These are phyloP conservation scores for Keithomyces neogunnii DNA, from an alignment of 2,329 filamentous ascomycete genomes.

Conservation along the genomic window DNA sequence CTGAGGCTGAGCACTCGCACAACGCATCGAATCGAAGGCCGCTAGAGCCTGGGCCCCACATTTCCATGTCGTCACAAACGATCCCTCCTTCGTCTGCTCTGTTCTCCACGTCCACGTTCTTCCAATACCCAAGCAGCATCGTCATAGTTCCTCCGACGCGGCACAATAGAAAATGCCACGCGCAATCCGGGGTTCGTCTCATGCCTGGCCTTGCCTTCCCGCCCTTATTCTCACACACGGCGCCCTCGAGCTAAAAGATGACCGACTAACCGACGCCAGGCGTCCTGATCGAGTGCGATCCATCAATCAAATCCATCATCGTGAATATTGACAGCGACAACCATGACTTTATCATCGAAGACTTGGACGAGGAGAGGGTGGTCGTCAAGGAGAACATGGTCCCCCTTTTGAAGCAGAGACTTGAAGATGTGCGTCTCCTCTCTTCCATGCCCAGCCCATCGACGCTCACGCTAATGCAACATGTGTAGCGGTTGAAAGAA, in stretches of 20 bases:
- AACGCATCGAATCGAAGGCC: no score
- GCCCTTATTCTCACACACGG: no score
- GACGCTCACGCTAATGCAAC: not conserved
- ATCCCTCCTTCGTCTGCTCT: not conserved
- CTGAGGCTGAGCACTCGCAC: no score
- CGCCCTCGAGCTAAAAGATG: not conserved
- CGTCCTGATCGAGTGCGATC: conserved; percentile 72
- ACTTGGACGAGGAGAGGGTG: conserved; percentile 68
- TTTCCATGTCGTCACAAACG: not conserved
- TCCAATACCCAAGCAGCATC: not conserved
- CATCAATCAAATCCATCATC: conserved; percentile 82
- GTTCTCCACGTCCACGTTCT: no score
- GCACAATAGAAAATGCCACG: conserved; percentile 37
- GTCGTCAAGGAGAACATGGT: conserved; percentile 70
- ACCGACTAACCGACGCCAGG: conserved; percentile 32
- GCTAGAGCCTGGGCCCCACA: no score
- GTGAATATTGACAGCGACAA: conserved; percentile 63
- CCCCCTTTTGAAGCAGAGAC: conserved; percentile 53
- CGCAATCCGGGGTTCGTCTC: conserved; percentile 43
- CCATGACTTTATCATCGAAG: conserved; percentile 71
- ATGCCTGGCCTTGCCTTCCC: not conserved
- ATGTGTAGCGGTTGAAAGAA: conserved; percentile 38
- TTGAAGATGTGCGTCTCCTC: conserved; percentile 53
- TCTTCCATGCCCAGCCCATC: not conserved
- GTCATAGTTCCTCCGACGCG: not conserved